These are phyloP conservation scores for Suillus variegatus DNA, from an alignment of 768 basidiomycete genomes.

Conservation along the genomic window DNA sequence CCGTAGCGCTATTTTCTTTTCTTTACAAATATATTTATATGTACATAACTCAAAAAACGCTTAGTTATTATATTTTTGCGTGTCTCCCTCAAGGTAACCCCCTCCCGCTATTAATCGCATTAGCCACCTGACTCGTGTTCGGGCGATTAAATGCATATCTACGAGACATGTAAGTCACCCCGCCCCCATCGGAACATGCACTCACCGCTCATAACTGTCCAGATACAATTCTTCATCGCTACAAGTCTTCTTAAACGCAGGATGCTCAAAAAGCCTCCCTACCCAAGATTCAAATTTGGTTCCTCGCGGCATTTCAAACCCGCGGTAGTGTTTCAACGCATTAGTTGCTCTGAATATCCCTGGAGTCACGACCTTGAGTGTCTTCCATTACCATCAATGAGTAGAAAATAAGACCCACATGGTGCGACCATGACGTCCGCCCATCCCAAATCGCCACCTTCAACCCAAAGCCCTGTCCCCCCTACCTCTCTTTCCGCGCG, in stretches of 20 bases:
- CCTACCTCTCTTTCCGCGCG: conserved; percentile 52
- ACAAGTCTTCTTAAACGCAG: conserved; percentile 66
- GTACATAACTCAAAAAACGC: no score
- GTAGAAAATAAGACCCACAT: conserved; percentile 45
- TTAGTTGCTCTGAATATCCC: conserved; percentile 70
- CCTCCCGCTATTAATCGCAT: conserved; percentile 69
- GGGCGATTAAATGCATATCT: conserved; percentile 80
- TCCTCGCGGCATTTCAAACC: conserved; percentile 56
- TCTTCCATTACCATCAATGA: conserved; percentile 1
- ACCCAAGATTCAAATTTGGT: conserved; percentile 55
- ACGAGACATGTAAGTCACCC: not conserved
- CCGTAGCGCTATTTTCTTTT: conserved; percentile 3
- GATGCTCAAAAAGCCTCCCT: conserved; percentile 55
- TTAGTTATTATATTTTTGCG: not conserved
- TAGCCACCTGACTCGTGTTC: conserved; percentile 75
- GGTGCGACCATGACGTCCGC: conserved; percentile 71
- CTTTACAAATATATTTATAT: not conserved
- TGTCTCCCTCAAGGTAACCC: conserved; percentile 52
- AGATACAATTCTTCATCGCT: conserved; percentile 67
- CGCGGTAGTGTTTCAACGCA: conserved; percentile 67
- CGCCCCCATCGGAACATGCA: not conserved
- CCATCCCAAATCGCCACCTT: conserved; percentile 57
- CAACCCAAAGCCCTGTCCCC: conserved; percentile 59
- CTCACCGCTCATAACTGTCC: conserved; percentile 71
- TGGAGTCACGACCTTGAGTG: conserved; percentile 24